phyloP scores from a whole-genome alignment of 2,329 filamentous ascomycete genomes.

The Epichloe sp. region DNA sequence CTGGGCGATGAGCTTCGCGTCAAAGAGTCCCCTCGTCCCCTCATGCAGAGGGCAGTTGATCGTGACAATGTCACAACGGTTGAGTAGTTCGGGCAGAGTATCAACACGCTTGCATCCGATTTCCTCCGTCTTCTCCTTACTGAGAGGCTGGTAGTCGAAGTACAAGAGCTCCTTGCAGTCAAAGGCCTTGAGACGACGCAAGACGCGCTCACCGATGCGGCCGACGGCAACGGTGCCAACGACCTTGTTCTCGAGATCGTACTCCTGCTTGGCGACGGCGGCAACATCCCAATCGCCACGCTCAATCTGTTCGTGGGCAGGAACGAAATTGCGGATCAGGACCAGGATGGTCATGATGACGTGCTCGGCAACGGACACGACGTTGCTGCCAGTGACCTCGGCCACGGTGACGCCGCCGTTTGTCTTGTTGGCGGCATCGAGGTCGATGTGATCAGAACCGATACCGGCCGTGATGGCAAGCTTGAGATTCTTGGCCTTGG shows the following conservation, averaged over 20 bases:
- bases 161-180: conserved; percentile 99
- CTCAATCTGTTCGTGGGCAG: conserved; percentile 87
- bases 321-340: conserved; percentile 96
- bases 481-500: conserved; percentile 98
- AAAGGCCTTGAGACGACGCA: conserved; percentile 90
- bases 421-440: conserved; percentile 93
- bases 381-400: conserved; percentile 96
- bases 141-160: conserved; percentile 97
- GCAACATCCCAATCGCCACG: conserved; percentile 91
- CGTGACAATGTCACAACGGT: conserved; percentile 92
- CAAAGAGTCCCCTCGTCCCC: conserved; percentile 92
- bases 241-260: conserved; percentile 91
- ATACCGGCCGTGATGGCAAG: conserved; percentile 94
- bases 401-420: conserved; percentile 96
- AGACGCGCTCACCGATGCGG: conserved; percentile 94
- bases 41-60: conserved; percentile 99
- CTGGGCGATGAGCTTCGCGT: conserved; percentile 96
- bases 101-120: conserved; percentile 89
- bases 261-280: conserved; percentile 94
- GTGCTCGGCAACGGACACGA: conserved; percentile 97
- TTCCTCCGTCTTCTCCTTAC: conserved; percentile 76
- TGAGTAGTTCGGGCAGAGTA: conserved; percentile 80
- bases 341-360: conserved; percentile 97
- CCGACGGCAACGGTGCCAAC: conserved; percentile 96
- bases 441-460: conserved; percentile 95